phyloP scores from a whole-genome alignment of 2,329 filamentous ascomycete species.

The Aspergillus sp. region DNA sequence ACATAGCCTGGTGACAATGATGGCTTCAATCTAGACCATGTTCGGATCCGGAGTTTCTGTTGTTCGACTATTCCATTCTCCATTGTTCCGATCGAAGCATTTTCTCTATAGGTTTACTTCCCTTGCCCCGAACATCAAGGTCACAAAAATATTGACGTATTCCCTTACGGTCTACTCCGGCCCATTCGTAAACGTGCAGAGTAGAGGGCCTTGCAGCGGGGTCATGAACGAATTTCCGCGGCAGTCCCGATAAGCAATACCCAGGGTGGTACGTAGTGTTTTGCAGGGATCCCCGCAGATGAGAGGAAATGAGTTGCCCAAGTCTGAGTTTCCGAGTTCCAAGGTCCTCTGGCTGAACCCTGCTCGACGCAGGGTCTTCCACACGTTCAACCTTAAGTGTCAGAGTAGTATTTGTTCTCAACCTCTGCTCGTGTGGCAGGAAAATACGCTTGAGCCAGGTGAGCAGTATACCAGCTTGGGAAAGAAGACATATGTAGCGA shows the following conservation, averaged over 20 bases:
- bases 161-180: not conserved
- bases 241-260: not conserved
- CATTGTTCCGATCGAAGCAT: not conserved
- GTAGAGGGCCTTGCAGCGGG: not conserved
- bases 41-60: not conserved
- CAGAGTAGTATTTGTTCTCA: not conserved
- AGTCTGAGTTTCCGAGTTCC: not conserved
- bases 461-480: not conserved
- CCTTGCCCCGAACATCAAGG: not conserved
- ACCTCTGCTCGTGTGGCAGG: not conserved
- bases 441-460: not conserved
- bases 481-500: not conserved
- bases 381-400: not conserved
- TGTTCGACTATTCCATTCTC: not conserved
- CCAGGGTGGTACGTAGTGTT: not conserved
- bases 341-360: not conserved
- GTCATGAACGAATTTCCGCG: not conserved
- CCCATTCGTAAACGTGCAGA: not conserved
- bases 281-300: not conserved
- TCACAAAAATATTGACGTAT: not conserved
- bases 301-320: not conserved
- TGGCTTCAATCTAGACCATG: not conserved
- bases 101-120: not conserved
- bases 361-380: not conserved
- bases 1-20: not conserved